These are phyloP conservation scores for Dunaliella primolecta DNA, from an alignment of 139 green algal genomes.

Conservation along the genomic window DNA sequence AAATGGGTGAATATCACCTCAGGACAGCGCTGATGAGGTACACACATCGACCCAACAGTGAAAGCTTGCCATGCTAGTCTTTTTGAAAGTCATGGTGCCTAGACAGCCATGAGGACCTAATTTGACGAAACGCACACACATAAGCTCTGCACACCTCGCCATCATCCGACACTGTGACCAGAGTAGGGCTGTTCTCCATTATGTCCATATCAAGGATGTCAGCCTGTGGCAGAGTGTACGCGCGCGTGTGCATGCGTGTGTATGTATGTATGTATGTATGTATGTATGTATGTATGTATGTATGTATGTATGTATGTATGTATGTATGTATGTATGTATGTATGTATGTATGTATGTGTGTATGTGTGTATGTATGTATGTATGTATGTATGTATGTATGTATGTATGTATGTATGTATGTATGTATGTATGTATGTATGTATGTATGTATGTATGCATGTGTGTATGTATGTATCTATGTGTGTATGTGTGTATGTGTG, in stretches of 20 bases:
- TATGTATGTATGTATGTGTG: background rate
- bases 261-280: background rate
- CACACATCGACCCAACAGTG: too few relatives aligned
- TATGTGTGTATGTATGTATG: background rate
- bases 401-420: background rate
- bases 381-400: background rate
- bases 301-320: background rate
- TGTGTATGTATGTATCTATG: background rate
- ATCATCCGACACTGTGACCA: slow-evolving; percentile 45
- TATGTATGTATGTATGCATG: background rate
- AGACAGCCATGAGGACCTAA: too few relatives aligned
- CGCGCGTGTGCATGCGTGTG: too few relatives aligned
- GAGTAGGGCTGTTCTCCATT: slow-evolving; percentile 26
- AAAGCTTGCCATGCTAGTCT: too few relatives aligned
- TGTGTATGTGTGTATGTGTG: background rate
- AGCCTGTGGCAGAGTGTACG: too few relatives aligned
- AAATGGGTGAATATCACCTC: too few relatives aligned
- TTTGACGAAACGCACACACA: too few relatives aligned
- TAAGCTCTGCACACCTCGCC: slow-evolving; percentile 39
- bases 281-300: background rate
- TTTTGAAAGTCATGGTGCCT: too few relatives aligned
- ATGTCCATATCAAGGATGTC: slow-evolving; percentile 55
- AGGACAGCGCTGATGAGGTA: too few relatives aligned
- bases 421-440: background rate
- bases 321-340: background rate